A percentile compares a stretch with the other conserved stretches of the same genome.
These are phyloP conservation scores for Parachaetomium inaequale DNA, from an alignment of 495 filamentous ascomycete genomes.

Conservation along the genomic window DNA sequence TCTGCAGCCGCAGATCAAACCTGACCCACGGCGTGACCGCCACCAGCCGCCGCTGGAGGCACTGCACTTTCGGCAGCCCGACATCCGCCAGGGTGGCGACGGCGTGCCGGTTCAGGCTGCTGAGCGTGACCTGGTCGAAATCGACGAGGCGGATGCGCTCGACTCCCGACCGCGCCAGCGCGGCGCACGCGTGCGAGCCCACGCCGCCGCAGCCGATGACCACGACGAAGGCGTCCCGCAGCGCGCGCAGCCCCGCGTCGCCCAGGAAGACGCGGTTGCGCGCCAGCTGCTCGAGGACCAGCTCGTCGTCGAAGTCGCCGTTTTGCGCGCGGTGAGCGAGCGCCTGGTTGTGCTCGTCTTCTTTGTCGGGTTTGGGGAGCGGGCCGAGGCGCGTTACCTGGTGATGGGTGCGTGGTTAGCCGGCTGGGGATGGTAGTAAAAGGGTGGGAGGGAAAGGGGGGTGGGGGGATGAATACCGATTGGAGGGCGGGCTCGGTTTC, in stretches of 20 bases:
- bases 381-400: slow-evolving; percentile 75
- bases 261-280: slow-evolving; percentile 91
- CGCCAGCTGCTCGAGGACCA: slow-evolving; percentile 93
- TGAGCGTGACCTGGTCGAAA: slow-evolving; percentile 96
- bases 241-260: slow-evolving; percentile 69
- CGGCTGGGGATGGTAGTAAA: not conserved
- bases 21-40: slow-evolving; percentile 87
- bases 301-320: slow-evolving; percentile 90
- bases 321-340: slow-evolving; percentile 76
- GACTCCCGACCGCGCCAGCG: slow-evolving; percentile 85
- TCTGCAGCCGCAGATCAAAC: slow-evolving; percentile 82
- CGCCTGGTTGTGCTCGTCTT: slow-evolving; percentile 71
- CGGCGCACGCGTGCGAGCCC: slow-evolving; percentile 82
- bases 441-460: not conserved
- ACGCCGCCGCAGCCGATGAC: slow-evolving; percentile 94
- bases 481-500: slow-evolving; percentile 26
- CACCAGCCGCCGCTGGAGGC: slow-evolving; percentile 70
- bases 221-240: slow-evolving; percentile 78
- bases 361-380: slow-evolving; percentile 53
- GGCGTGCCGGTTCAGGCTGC: slow-evolving; percentile 89
- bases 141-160: slow-evolving; percentile 85
- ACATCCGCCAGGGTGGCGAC: slow-evolving; percentile 93
- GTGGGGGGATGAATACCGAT: slow-evolving; percentile 22
- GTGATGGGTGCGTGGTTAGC: slow-evolving; percentile 16
- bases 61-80: slow-evolving; percentile 89